phyloP scores from a whole-genome alignment of 768 basidiomycete genomes.

The Strobilomyces dryophilus region DNA sequence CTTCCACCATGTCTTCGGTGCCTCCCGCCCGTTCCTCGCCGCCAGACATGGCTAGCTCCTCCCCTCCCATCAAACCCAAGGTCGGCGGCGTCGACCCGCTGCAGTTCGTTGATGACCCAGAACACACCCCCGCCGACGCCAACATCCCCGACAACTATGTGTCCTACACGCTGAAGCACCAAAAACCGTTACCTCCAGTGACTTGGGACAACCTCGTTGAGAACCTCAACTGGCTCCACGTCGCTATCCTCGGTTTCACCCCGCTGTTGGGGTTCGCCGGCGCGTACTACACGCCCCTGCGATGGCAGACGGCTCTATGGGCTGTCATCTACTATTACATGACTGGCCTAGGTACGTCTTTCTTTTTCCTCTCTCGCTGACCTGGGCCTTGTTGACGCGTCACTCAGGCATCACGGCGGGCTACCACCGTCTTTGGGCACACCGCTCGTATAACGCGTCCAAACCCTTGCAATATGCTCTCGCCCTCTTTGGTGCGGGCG shows the following conservation, averaged over 20 bases:
- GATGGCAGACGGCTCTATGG: conserved; percentile 73
- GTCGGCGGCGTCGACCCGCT: neutral
- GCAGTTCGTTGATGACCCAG: conserved; percentile 25
- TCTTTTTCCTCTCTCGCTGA: conserved; percentile 25
- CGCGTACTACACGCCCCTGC: conserved; percentile 56
- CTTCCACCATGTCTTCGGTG: conserved; percentile 22
- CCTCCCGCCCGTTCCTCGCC: conserved; percentile 18
- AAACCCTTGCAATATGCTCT: conserved; percentile 81
- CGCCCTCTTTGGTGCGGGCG: conserved; percentile 83
- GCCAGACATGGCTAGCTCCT: conserved; percentile 11
- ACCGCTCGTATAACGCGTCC: conserved; percentile 91
- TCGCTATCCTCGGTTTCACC: conserved; percentile 65
- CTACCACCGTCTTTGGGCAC: conserved; percentile 97
- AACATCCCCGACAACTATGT: conserved; percentile 84
- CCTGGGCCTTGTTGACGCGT: conserved; percentile 28
- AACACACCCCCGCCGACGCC: conserved; percentile 42
- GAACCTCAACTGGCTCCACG: conserved; percentile 77
- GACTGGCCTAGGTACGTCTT: conserved; percentile 72
- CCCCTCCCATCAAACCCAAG: conserved; percentile 11
- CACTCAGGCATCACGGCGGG: conserved; percentile 80
- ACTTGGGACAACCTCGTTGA: conserved; percentile 51
- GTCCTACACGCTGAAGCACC: conserved; percentile 63
- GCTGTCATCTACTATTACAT: conserved; percentile 66
- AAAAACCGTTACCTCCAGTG: conserved; percentile 66
- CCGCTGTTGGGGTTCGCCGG: conserved; percentile 76